Conservation (phyloP, 2,329 filamentous ascomycete species). For the Hypocrella siamensis region DNA sequence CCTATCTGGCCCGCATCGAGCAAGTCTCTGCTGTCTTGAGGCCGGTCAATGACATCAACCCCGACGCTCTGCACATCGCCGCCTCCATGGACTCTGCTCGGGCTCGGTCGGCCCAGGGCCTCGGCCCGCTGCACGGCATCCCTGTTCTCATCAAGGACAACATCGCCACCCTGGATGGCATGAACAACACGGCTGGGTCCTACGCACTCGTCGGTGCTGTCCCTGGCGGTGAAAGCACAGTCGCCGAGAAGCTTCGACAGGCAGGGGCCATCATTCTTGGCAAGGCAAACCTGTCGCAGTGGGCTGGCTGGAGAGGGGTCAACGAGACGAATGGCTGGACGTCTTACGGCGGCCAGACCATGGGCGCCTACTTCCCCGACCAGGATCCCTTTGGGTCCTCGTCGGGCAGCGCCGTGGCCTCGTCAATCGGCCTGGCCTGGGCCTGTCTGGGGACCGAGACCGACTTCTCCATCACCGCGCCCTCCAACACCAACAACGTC, state of each 20-base stretch:
- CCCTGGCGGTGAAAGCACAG: constrained; percentile 36
- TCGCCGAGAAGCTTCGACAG: constrained; percentile 42
- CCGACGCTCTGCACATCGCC: constrained; percentile 22
- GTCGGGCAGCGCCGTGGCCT: constrained; percentile 45
- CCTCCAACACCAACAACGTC: constrained; percentile 35
- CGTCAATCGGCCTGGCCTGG: constrained; percentile 7
- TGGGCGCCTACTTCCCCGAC: constrained; percentile 42
- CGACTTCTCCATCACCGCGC: constrained; percentile 44
- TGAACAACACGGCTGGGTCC: constrained; percentile 50
- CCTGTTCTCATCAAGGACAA: constrained; percentile 54
- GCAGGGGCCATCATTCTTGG: constrained; percentile 50
- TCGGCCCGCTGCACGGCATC: constrained; percentile 42
- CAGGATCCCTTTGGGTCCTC: constrained; percentile 49
- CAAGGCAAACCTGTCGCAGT: constrained; percentile 49
- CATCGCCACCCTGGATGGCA: constrained; percentile 44
- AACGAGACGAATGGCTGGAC: constrained; percentile 50
- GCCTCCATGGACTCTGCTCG: constrained; percentile 15
- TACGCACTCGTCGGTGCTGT: constrained; percentile 44
- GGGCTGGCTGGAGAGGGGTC: constrained; percentile 43
- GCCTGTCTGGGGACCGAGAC: constrained; percentile 24
- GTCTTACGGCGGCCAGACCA: constrained; percentile 45
- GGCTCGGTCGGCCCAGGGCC: constrained; percentile 3
- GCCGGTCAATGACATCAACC: constrained; percentile 20
- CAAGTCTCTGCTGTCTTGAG: constrained; percentile 11
- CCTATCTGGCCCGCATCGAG: constrained; percentile 12